Conservation (phyloP, 805 yeast species). For the Wickerhamomyces alni region DNA sequence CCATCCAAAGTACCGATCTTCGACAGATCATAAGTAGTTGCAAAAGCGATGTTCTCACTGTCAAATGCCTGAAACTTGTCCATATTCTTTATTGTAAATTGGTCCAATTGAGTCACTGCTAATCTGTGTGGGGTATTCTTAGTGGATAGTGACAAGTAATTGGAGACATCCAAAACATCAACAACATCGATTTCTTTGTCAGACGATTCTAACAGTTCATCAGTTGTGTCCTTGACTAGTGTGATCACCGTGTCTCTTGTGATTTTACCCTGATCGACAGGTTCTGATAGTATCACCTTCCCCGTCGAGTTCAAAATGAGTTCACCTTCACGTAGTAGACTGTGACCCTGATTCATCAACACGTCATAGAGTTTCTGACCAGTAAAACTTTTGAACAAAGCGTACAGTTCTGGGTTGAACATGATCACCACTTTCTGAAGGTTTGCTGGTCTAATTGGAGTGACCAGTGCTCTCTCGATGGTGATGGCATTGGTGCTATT, state of each 20-base stretch:
- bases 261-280: constrained; percentile 62
- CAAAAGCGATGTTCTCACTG: constrained; percentile 36
- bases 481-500: constrained; percentile 12
- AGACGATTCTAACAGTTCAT: neutral
- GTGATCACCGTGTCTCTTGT: constrained; percentile 44
- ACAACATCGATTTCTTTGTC: constrained; percentile 1
- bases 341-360: constrained; percentile 8
- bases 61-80: constrained; percentile 32
- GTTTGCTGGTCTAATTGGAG: constrained; percentile 9
- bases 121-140: neutral
- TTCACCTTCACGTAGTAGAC: constrained; percentile 16
- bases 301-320: constrained; percentile 26
- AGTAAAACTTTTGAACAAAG: constrained; percentile 11
- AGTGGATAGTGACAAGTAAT: constrained; percentile 6
- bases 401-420: constrained; percentile 15
- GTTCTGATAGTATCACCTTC: constrained; percentile 57
- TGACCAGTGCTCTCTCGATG: constrained; percentile 12
- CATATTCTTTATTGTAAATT: neutral
- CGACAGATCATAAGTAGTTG: constrained; percentile 44
- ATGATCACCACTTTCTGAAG: constrained; percentile 18
- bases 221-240: constrained; percentile 32
- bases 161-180: constrained; percentile 12
- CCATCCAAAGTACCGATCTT: constrained; percentile 64
- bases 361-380: constrained; percentile 10
- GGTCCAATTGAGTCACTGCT: constrained; percentile 6